Base-by-base conservation (phyloP, 306 rosid species). In the Vigna unguiculata region DNA sequence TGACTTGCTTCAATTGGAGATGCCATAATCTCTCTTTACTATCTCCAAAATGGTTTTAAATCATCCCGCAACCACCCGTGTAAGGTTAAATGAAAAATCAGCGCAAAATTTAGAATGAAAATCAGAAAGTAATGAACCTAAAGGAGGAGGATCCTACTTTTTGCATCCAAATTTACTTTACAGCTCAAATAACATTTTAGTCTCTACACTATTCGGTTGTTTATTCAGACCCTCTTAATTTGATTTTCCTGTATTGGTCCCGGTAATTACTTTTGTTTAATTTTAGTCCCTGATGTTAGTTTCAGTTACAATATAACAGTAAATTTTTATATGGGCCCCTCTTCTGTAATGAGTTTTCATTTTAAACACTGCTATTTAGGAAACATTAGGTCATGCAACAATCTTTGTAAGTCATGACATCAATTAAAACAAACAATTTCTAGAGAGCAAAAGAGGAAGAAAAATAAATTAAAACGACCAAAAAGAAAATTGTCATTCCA, bases 11-110 rank as follows among this genome's bases (percentile, higher is more conserved):
- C 36, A 4, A 32, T 32, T 32, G 6, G 36, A 32, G 36, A 32
- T 32, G 40, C 9, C 40, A 2, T 36, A 40, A 40, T 24, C 40
- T 65, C 45, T 7, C 74, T 38, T 9, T 10, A 59, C 49, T 49
- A 64, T 21, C 64, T 20, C 52, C 72, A 61, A 40, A 28, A n/a
- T 47, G 55, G 62, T 58, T 32, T 77, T 19, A 69, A 54, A 57
- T 68, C 49, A 54, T 40, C 17, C 5, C 17, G 28, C 32, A 41
- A 25, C 66, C 40, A 40, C 47, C 74, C n/a, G 11, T 51, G 30
- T 51, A 76, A 63, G 64, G n/a, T 64, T 10, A 28, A 36, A 62
- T 9, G 52, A 59, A 34, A 59, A 58, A 73, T 24, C 57, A 43
- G 7, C 78, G 9, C 69, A 73, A 58, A 57, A 21, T 13, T 58